These are phyloP conservation scores for Naganishia antarctica DNA, from an alignment of 768 basidiomycete species.

Conservation along the genomic window DNA sequence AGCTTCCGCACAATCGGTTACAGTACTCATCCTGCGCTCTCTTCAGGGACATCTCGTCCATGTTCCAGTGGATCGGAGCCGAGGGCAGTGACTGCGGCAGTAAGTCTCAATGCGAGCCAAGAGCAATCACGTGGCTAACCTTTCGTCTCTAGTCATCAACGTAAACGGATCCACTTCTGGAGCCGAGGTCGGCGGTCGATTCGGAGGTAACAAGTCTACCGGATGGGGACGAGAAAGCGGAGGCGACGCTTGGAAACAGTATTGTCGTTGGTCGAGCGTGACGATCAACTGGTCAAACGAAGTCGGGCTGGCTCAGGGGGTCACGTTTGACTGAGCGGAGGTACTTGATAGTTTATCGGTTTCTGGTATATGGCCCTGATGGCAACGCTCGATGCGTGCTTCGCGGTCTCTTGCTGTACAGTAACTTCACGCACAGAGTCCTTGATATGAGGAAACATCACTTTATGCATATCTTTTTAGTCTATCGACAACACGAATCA, in stretches of 20 bases:
- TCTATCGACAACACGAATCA: too few species aligned
- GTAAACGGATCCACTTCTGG: slow-evolving; percentile 67
- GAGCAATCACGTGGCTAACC: slow-evolving; percentile 4
- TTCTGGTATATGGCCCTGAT: too few species aligned
- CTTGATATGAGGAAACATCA: too few species aligned
- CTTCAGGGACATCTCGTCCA: slow-evolving; percentile 74
- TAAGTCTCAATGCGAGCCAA: slow-evolving; percentile 53
- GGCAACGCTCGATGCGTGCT: too few species aligned
- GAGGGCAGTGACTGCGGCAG: slow-evolving; percentile 84
- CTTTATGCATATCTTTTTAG: too few species aligned
- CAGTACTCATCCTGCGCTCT: slow-evolving; percentile 45
- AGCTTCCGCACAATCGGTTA: background rate
- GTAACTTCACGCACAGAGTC: too few species aligned
- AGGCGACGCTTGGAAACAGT: slow-evolving; percentile 98
- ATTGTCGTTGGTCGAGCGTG: slow-evolving; percentile 55
- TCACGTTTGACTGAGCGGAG: slow-evolving; percentile 60
- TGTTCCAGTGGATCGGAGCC: slow-evolving; percentile 90
- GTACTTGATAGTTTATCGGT: too few species aligned
- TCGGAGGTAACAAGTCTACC: slow-evolving; percentile 59
- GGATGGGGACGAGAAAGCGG: slow-evolving; percentile 86
- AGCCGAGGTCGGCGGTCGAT: slow-evolving; percentile 76
- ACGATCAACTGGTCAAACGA: slow-evolving; percentile 88
- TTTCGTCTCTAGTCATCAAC: slow-evolving; percentile 46
- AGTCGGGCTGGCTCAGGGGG: slow-evolving; percentile 87
- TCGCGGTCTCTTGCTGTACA: too few species aligned